Evolutionary conservation across 2,329 filamentous ascomycete species (phyloP).

Genomic region (Metarhizium anisopliae): DNA sequence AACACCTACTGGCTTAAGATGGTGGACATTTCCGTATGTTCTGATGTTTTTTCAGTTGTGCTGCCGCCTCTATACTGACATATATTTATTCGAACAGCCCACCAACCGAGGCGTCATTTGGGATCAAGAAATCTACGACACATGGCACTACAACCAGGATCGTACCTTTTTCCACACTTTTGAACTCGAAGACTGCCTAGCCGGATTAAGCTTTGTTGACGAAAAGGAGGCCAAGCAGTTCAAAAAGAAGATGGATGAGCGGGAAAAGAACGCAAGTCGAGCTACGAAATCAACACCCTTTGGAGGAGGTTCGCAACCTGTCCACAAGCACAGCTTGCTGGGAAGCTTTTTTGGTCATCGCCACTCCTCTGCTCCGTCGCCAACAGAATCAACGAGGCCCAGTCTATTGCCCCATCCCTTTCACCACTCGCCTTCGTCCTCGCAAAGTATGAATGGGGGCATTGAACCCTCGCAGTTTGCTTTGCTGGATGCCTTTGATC

Average conservation of each 20-base stretch:
- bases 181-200: conserved; percentile 86
- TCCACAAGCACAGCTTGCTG: conserved; percentile 38
- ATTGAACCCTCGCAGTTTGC: conserved; percentile 47
- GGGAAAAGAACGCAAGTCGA: conserved; percentile 92
- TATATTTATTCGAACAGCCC: conserved; percentile 38
- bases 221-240: conserved; percentile 97
- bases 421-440: conserved; percentile 30
- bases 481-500: conserved; percentile 54
- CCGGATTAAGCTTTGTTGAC: conserved; percentile 84
- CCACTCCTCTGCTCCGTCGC: conserved; percentile 48
- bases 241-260: conserved; percentile 93
- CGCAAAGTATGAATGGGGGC: conserved; percentile 36
- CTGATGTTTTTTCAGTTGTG: too few relatives aligned
- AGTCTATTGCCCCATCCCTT: conserved; percentile 25
- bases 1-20: conserved; percentile 97
- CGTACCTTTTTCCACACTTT: conserved; percentile 97
- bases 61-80: not conserved
- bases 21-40: conserved; percentile 79
- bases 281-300: conserved; percentile 74
- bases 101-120: conserved; percentile 79
- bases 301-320: conserved; percentile 36
- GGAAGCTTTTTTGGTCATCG: conserved; percentile 55
- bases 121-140: conserved; percentile 97
- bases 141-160: conserved; percentile 92
- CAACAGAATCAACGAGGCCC: conserved; percentile 46